Percentiles rank a stretch among this genome's conserved stretches.
Conservation (phyloP, 306 rosid genomes). For the Pterocarpus santalinus region DNA sequence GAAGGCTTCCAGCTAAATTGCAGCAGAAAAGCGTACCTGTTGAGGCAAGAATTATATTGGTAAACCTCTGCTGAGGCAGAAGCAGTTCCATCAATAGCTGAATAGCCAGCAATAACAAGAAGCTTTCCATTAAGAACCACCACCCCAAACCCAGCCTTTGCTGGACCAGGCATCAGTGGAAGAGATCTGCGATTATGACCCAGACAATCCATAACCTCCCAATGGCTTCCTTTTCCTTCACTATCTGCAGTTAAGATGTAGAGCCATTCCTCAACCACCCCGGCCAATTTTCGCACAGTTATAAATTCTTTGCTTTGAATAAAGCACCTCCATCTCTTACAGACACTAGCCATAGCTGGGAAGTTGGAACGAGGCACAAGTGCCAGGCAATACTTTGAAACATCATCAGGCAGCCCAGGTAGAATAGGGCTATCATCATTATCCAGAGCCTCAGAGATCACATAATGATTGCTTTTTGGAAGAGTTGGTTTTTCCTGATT, state of each 20-base stretch:
- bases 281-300: slow-evolving; percentile 77
- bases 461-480: slow-evolving; percentile 54
- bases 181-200: slow-evolving; percentile 67
- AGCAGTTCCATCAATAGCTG: slow-evolving; percentile 54
- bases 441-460: slow-evolving; percentile 51
- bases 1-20: slow-evolving; percentile 5
- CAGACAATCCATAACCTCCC: slow-evolving; percentile 91
- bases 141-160: slow-evolving; percentile 72
- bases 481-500: slow-evolving; percentile 53
- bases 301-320: slow-evolving; percentile 84
- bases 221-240: slow-evolving; percentile 74
- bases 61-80: slow-evolving; percentile 76
- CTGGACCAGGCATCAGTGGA: slow-evolving; percentile 88
- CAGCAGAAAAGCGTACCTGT: slow-evolving; percentile 57
- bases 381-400: slow-evolving; percentile 89
- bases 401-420: slow-evolving; percentile 91
- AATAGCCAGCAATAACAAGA: slow-evolving; percentile 87
- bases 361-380: slow-evolving; percentile 83
- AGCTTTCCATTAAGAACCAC: slow-evolving; percentile 90
- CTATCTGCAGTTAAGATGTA: slow-evolving; percentile 72
- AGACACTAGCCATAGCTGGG: slow-evolving; percentile 76
- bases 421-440: slow-evolving; percentile 62
- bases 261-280: slow-evolving; percentile 90
- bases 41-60: slow-evolving; percentile 86
- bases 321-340: slow-evolving; percentile 89